phyloP scores from a whole-genome alignment of 345 rosid genomes.

The Camelina laxa region DNA sequence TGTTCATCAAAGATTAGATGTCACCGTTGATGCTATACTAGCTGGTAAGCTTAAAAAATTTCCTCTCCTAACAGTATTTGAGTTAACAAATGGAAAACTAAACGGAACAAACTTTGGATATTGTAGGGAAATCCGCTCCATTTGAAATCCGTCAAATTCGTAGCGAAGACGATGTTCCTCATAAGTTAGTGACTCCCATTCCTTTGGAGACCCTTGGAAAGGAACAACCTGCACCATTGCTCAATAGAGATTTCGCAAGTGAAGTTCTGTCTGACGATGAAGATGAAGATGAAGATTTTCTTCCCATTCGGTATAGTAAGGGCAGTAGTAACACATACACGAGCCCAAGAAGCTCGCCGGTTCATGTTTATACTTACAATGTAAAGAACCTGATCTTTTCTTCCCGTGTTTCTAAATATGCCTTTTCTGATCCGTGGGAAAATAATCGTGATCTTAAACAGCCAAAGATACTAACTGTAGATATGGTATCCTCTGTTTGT shows the following conservation, averaged over 20 bases:
- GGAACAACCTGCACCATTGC: conserved; percentile 50
- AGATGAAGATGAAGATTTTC: conserved; percentile 60
- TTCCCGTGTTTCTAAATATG: conserved; percentile 11
- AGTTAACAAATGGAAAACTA: conserved; percentile 2
- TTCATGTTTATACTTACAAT: conserved; percentile 74
- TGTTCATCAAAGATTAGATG: conserved; percentile 86
- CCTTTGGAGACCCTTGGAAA: conserved; percentile 46
- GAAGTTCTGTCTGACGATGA: conserved; percentile 62
- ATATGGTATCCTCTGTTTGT: conserved; percentile 1
- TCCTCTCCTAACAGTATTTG: neutral
- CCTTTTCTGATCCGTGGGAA: conserved; percentile 3
- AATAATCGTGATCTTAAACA: conserved; percentile 6
- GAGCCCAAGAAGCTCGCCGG: conserved; percentile 56
- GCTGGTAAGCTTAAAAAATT: conserved; percentile 55
- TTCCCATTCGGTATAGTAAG: conserved; percentile 44
- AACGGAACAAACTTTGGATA: conserved; percentile 21
- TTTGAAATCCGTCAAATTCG: conserved; percentile 74
- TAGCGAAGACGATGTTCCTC: conserved; percentile 51
- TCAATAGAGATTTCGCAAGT: conserved; percentile 41
- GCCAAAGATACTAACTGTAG: conserved; percentile 25
- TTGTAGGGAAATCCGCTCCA: conserved; percentile 75
- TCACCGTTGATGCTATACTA: conserved; percentile 85
- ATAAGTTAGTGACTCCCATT: conserved; percentile 45
- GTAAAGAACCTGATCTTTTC: conserved; percentile 47
- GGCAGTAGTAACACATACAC: conserved; percentile 43